These are phyloP conservation scores for Lippia alba DNA, from an alignment of 305 asterid genomes.

Conservation along the genomic window DNA sequence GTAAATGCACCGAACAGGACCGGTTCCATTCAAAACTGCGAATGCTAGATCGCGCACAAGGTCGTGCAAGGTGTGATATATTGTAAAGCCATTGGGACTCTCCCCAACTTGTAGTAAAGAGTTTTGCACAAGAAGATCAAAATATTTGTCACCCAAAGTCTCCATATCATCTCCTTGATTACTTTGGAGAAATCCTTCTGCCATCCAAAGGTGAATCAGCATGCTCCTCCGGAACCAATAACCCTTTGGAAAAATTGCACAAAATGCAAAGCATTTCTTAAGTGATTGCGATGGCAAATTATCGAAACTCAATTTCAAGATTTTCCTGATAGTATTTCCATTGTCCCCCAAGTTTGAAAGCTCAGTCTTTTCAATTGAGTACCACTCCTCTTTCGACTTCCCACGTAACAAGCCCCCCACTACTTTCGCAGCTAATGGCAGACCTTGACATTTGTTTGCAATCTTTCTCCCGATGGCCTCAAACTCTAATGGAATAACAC, in stretches of 20 bases:
- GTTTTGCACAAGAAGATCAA: slow-evolving; percentile 32
- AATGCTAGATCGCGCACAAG: slow-evolving; percentile 44
- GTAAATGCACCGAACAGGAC: slow-evolving; percentile 12
- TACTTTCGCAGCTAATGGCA: slow-evolving; percentile 39
- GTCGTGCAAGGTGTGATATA: slow-evolving; percentile 38
- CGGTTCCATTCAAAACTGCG: slow-evolving; percentile 1
- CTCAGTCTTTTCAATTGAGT: neutral
- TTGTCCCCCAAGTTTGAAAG: slow-evolving; percentile 1
- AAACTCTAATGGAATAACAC: neutral
- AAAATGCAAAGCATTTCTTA: slow-evolving; percentile 46
- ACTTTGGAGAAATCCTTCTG: slow-evolving; percentile 34
- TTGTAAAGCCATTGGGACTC: slow-evolving; percentile 8
- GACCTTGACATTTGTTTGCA: slow-evolving; percentile 34
- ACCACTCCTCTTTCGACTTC: slow-evolving; percentile 19
- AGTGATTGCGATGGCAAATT: neutral
- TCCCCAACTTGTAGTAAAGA: slow-evolving; percentile 29
- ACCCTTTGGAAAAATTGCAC: slow-evolving; percentile 41
- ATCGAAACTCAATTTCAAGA: neutral
- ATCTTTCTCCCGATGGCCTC: slow-evolving; percentile 18
- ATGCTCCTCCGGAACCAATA: slow-evolving; percentile 8
- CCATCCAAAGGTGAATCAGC: slow-evolving; percentile 48
- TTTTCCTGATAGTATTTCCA: neutral
- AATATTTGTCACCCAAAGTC: slow-evolving; percentile 24
- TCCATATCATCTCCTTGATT: slow-evolving; percentile 20
- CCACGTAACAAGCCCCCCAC: slow-evolving; percentile 22